Conservation (phyloP, 805 yeast species). For the Hemisphaericaspora nanyangensis region DNA sequence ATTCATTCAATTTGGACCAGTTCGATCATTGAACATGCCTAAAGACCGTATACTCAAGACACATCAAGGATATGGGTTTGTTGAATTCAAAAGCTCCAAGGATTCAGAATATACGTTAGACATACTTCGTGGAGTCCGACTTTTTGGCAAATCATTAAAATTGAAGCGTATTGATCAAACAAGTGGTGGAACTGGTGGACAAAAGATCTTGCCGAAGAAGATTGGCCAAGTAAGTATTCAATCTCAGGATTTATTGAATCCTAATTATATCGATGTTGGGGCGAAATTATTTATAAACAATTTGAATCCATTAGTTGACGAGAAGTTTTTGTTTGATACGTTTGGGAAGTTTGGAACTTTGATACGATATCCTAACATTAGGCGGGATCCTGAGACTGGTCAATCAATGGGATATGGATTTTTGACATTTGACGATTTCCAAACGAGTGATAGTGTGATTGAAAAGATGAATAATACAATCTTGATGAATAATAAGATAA, state of each 20-base stretch:
- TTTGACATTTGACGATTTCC: constrained; percentile 60
- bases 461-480: constrained; percentile 63
- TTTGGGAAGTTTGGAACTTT: constrained; percentile 69
- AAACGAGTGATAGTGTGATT: constrained; percentile 68
- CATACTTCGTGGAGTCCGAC: constrained; percentile 54
- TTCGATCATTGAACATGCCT: constrained; percentile 68
- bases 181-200: neutral
- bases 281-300: constrained; percentile 55
- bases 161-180: constrained; percentile 46
- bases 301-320: constrained; percentile 64
- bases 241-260: constrained; percentile 1
- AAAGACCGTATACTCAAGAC: constrained; percentile 65
- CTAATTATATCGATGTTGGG: constrained; percentile 41
- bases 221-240: neutral
- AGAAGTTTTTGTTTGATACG: constrained; percentile 48
- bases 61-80: constrained; percentile 88
- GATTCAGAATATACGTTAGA: constrained; percentile 72
- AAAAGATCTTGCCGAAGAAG: neutral
- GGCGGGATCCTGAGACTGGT: constrained; percentile 43
- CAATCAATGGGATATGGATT: constrained; percentile 63
- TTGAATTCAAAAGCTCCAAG: constrained; percentile 53
- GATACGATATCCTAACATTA: constrained; percentile 45
- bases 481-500: constrained; percentile 62
- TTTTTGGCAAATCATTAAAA: constrained; percentile 59
- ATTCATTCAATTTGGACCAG: constrained; percentile 80